Base-by-base conservation (phyloP, 2,329 filamentous ascomycete genomes). In the Fusarium azukiicola region DNA sequence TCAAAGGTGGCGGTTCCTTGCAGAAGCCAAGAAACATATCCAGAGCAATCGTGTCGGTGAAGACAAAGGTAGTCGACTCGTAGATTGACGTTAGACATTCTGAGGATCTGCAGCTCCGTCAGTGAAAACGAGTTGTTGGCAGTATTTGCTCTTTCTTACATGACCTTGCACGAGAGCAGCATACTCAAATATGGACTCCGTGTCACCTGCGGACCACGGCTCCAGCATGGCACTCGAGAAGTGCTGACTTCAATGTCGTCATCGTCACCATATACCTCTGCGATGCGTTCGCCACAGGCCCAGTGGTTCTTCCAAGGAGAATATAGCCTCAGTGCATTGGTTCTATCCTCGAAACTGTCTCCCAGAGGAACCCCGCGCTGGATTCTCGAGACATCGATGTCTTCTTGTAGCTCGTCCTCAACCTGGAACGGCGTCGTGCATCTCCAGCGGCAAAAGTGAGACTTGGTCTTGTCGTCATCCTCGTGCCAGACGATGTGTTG, bases 401-500 rank as follows among this genome's bases (percentile, higher is more conserved):
- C 27, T 32, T 56, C 13, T 63, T 71, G 67, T 7, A 75, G 74
- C 27, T 23, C 9, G 14, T 75, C 71, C n/a, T 75, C 14, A 1
- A 74, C 61, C 19, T 69, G 44, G 8, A 74, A 75, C 10, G 58
- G 50, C 38, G 67, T 75, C 12, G 67, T 74, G 36, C 71, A 75
- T 23, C 9, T 17, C 73, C 73, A 72, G 16, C 63, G 69, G 17
- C 69, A 74, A 40, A 74, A 74, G 32, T 72, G 73, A 21, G 69
- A 68, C 21, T 69, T 72, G 17, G 27, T 42, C 40, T 27, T 44
- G 27, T 54, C 69, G 5, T 68, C 10, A 7, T 68, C 19, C 12
- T 63, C 19, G 40, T 74, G 73, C 63, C 69, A 74, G 47, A 74
- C 32, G 27, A 74, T 69, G 27, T 72, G 52, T 63, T 74, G 69